These are phyloP conservation scores for Isoetes taiwanensis DNA, from an alignment of 75 land plant species.

Conservation along the genomic window DNA sequence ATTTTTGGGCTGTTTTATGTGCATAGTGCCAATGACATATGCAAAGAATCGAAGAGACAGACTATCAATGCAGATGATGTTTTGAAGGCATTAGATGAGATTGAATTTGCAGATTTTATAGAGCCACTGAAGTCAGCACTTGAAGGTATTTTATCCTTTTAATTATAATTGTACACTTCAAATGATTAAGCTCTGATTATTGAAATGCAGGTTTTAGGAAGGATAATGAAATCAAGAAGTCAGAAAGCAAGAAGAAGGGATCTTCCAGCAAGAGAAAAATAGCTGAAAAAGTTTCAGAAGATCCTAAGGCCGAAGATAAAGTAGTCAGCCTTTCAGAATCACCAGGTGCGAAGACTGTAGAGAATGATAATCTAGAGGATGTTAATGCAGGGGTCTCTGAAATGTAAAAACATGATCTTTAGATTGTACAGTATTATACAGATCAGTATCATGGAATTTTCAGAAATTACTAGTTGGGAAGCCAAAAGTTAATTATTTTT, in stretches of 20 bases:
- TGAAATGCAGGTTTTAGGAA: slow-evolving; percentile 28
- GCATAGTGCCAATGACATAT: slow-evolving; percentile 91
- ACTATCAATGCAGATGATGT: slow-evolving; percentile 90
- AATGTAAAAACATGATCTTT: background rate
- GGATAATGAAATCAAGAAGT: slow-evolving; percentile 28
- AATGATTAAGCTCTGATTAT: background rate
- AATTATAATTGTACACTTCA: background rate
- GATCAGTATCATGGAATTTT: too few relatives aligned
- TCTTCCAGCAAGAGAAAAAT: slow-evolving; percentile 21
- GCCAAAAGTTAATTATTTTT: too few relatives aligned
- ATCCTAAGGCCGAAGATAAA: slow-evolving; percentile 10
- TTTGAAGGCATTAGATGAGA: slow-evolving; percentile 79
- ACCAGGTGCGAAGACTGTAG: background rate
- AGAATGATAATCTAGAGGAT: background rate
- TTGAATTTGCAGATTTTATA: slow-evolving; percentile 69
- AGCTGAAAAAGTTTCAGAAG: slow-evolving; percentile 5
- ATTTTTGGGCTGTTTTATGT: too few relatives aligned
- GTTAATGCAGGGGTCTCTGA: background rate
- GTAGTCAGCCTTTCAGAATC: background rate
- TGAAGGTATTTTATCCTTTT: slow-evolving; percentile 28
- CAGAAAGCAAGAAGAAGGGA: slow-evolving; percentile 26
- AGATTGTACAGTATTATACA: too few relatives aligned
- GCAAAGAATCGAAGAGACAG: slow-evolving; percentile 83
- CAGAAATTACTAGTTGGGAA: too few relatives aligned
- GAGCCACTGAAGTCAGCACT: slow-evolving; percentile 53